A percentile compares a stretch with the other conserved stretches of the same genome.
phyloP scores from a whole-genome alignment of 306 rosid genomes.

The Sechiopsis laciniata region DNA sequence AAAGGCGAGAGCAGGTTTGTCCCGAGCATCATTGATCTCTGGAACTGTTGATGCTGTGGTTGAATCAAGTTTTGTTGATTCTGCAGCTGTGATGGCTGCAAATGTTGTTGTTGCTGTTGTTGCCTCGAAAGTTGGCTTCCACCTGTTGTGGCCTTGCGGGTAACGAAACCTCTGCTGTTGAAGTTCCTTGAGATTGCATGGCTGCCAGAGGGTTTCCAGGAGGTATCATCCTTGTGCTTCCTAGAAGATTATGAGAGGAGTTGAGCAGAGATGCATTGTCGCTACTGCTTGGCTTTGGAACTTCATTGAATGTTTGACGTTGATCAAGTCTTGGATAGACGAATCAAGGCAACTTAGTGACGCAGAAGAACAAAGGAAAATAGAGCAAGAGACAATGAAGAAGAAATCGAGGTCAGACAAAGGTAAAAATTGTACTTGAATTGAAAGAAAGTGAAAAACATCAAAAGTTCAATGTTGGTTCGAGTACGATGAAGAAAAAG shows the following conservation, averaged over 20 bases:
- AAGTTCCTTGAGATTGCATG: conserved; percentile 80
- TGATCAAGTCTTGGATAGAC: too few relatives aligned
- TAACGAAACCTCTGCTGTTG: conserved; percentile 61
- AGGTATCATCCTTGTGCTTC: conserved; percentile 76
- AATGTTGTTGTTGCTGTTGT: conserved; percentile 16
- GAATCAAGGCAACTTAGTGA: too few relatives aligned
- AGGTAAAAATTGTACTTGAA: too few relatives aligned
- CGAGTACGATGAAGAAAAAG: too few relatives aligned
- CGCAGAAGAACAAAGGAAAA: too few relatives aligned
- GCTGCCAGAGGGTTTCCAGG: conserved; percentile 84
- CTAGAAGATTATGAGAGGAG: conserved; percentile 55
- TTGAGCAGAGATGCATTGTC: conserved; percentile 46
- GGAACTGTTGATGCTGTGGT: conserved; percentile 72
- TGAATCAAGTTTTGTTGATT: conserved; percentile 63
- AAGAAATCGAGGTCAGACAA: too few relatives aligned
- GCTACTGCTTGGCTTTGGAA: conserved; percentile 41
- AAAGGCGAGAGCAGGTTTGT: conserved; percentile 61
- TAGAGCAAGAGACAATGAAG: too few relatives aligned
- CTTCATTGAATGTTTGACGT: too few relatives aligned
- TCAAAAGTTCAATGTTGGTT: too few relatives aligned
- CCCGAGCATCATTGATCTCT: conserved; percentile 67
- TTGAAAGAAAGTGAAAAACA: too few relatives aligned
- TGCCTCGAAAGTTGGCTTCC: conserved; percentile 54
- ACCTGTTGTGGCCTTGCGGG: conserved; percentile 61
- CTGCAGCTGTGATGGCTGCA: conserved; percentile 34